Evolutionary conservation across 2,329 filamentous ascomycete genomes (phyloP).

Genomic region (Podosphaera xanthii): DNA sequence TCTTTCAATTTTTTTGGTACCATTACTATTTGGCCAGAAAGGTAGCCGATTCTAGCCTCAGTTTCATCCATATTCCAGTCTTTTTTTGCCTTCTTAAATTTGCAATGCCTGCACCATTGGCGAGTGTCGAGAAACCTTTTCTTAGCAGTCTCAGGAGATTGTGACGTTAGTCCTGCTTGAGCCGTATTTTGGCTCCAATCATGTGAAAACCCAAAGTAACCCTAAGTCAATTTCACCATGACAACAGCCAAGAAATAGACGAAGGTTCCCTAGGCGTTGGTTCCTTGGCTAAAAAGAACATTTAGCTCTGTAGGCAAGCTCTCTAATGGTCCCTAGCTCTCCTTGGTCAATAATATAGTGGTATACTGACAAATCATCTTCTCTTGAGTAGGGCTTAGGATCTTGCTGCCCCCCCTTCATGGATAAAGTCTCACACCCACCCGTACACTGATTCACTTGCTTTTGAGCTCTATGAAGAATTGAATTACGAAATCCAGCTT

Average conservation of each 20-base stretch:
- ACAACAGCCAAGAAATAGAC: too few species aligned
- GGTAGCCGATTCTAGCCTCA: not conserved
- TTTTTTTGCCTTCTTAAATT: constrained; percentile 1
- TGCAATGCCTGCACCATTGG: not conserved
- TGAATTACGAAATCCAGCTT: too few species aligned
- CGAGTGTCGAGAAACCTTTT: constrained; percentile 1
- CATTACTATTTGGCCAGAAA: not conserved
- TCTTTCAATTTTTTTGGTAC: not conserved
- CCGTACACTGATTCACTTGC: too few species aligned
- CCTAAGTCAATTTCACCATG: too few species aligned
- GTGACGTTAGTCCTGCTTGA: not conserved
- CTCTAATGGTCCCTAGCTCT: not conserved
- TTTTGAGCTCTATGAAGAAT: too few species aligned
- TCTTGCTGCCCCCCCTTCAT: not conserved
- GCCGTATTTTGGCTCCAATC: not conserved
- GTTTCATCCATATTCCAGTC: constrained; percentile 2
- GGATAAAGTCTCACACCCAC: too few species aligned
- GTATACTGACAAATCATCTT: not conserved
- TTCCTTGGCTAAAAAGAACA: too few species aligned
- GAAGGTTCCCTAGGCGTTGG: too few species aligned
- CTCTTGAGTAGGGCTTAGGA: not conserved
- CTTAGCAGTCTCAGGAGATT: not conserved
- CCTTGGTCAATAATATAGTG: not conserved
- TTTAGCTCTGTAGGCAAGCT: too few species aligned
- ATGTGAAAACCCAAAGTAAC: not conserved